Evolutionary conservation across 306 rosid species (phyloP), one percentile per base, ranked within the genome.

Genomic region (Malus sieversii): DNA sequence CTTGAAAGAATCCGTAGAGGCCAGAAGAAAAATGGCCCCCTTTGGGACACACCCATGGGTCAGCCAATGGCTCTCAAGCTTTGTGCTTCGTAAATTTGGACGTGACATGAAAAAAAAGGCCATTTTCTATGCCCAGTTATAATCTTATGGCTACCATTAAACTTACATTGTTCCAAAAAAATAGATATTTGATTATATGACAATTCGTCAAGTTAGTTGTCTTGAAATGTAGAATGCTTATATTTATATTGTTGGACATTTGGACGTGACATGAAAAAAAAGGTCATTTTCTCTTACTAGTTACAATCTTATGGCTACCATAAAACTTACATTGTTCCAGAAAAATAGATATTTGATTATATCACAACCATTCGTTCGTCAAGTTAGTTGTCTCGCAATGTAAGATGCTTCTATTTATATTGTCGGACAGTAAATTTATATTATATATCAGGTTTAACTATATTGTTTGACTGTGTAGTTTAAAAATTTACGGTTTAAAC

Each of bases 11-110:
- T 14, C 11, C n/a, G 64, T 30, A 18, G 27, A 63, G 1, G 52
- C 45, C 53, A 48, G 68, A 76, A 61, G 29, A 60, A 29, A 52
- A 25, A 20, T 65, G 60, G 69, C 80, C 40, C 8, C 40, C 40
- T 35, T 35, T 82, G 72, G 80, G 71, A 83, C 53, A 40, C 44
- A 33, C 83, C 83, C 66, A 15, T 6, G 3, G 13, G 3, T 19
- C 42, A 88, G 51, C 90, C 90, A 87, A 88, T 86, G 79, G 75
- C 71, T 14, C 75, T 55, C 64, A 63, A 46, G 48, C 72, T 70
- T 52, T 66, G 86, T 85, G 93, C 52, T 69, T 46, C 68, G 57
- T 82, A 75, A 60, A n/a, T 73, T 80, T 60, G 51, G 79, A 68
- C 19, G 38, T 22, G 77, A 61, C 38, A 48, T 35, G 44, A 18